Conservation (phyloP, 805 yeast genomes). For the Candida ulmi region DNA sequence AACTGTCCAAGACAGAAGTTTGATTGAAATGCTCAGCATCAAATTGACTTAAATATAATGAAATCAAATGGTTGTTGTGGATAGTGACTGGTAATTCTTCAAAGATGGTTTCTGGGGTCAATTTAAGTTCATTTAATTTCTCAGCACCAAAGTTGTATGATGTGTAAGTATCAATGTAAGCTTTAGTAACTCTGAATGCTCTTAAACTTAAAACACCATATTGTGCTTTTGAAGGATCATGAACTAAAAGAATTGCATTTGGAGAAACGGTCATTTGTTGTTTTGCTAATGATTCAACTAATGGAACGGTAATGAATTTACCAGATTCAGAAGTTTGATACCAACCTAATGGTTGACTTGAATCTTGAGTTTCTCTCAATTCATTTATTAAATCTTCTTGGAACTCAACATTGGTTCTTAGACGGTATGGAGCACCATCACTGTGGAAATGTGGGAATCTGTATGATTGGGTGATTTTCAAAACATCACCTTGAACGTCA, state of each 20-base stretch:
- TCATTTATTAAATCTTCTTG: conserved; percentile 62
- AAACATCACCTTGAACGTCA: conserved; percentile 46
- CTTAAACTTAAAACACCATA: conserved; percentile 59
- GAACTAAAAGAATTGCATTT: conserved; percentile 49
- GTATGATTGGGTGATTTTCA: conserved; percentile 52
- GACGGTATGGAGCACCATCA: conserved; percentile 55
- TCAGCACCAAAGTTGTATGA: conserved; percentile 60
- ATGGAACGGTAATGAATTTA: conserved; percentile 56
- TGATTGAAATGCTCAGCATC: conserved; percentile 16
- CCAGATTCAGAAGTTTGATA: conserved; percentile 69
- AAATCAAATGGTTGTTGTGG: conserved; percentile 63
- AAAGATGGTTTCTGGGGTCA: conserved; percentile 61
- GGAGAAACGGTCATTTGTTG: conserved; percentile 53
- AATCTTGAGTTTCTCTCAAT: conserved; percentile 57
- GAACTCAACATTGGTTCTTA: conserved; percentile 59
- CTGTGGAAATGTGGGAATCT: conserved; percentile 58
- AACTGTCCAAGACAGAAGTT: conserved; percentile 13
- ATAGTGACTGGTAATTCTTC: conserved; percentile 66
- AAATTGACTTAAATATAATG: conserved; percentile 42
- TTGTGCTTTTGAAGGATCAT: conserved; percentile 65
- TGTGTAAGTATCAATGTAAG: conserved; percentile 47
- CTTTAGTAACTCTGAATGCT: conserved; percentile 62
- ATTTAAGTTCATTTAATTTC: conserved; percentile 50
- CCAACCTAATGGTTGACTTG: conserved; percentile 76
- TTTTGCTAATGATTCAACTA: conserved; percentile 64